Evolutionary conservation across 768 basidiomycete species (phyloP), one percentile per base, ranked within the genome.

Genomic region (Pholiota molesta): DNA sequence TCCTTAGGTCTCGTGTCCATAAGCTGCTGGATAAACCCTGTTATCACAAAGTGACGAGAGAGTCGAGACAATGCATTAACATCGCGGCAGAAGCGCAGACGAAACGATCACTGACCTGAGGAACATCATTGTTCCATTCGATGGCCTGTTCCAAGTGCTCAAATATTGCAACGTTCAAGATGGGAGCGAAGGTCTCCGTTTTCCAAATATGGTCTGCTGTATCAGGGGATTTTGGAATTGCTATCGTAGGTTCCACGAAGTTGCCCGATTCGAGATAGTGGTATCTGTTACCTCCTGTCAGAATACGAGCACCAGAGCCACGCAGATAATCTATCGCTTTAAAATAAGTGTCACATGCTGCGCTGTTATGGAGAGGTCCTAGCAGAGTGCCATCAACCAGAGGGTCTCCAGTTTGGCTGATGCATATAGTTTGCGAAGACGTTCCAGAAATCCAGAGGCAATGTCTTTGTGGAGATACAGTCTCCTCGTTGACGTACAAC

Each of bases 401-500:
- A 13, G 97, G 97, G 74, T 98, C 94, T n/a, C 94, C 51, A 90
- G 89, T 33, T 77, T 80, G 35, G 95, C 75, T 14, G 86, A 82
- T 55, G 81, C 76, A 78, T 98, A 98, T 10, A 92, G 82, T 52
- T 81, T 82, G 68, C 87, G 79, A 8, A 99, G 86, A 17, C 85
- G 86, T 31, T 84, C 80, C 63, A 97, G 80, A 79, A 98, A 95
- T 57, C 86, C 79, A 28, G 82, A 68, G 0, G 95, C 90, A 66
- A 99, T 86, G 61, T 86, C 74, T 52, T 86, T 86, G 74, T 99
- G 97, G 60, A 98, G 82, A 76, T 93, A 94, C 19, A 98, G 84
- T 61, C 97, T 83, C 62, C 97, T 86, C 1, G 96, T 98, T 35
- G 95, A 90, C 1, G 97, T 99, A 79, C 97, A 98, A 49, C 90